Evolutionary conservation across 768 basidiomycete genomes (phyloP), one percentile per base, ranked within the genome.

Genomic region (Lactarius quietus): DNA sequence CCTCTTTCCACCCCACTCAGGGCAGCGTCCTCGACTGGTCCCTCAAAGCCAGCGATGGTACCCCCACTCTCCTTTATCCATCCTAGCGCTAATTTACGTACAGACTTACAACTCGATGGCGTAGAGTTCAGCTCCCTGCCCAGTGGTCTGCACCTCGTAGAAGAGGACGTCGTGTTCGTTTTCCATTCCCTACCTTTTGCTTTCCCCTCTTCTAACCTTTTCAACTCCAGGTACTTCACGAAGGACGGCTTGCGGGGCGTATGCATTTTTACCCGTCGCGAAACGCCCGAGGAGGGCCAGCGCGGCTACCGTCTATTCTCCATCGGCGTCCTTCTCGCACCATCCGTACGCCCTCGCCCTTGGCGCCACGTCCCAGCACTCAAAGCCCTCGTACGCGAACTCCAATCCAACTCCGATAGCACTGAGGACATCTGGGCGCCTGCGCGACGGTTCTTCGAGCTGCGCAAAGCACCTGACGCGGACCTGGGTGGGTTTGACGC

Each of bases 11-110:
- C 76, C 88, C 90, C 1, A 93, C 90, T 26, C 82, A 84, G 68
- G 92, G 92, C 17, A 92, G 92, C 73, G 73, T 86, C 17, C 78
- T 93, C 17, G 91, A 93, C 74, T 93, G 92, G 92, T 85, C 81
- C 52, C 72, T 89, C 35, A 90, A 86, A 71, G 84, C 86, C 10
- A 85, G 79, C 72, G 83, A 90, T 65, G 89, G 90, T 69, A 53
- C 43, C 87, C 51, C 51, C 80, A 70, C 39, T 39, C 10, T 35
- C 18, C 23, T 10, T 45, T 33, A 8, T 23, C 23, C 23, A 36
- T 28, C 39, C 38, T 33, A 26, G 63, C 3, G n/a, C 15, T 58
- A 55, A 60, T 23, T 23, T 12, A 4, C 10, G 9, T 39, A 18
- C 69, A 91, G 90, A 87, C 72, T 72, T 91, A 60, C 82, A 80